phyloP scores from a whole-genome alignment of 345 rosid species.

The Syzygium grande region DNA sequence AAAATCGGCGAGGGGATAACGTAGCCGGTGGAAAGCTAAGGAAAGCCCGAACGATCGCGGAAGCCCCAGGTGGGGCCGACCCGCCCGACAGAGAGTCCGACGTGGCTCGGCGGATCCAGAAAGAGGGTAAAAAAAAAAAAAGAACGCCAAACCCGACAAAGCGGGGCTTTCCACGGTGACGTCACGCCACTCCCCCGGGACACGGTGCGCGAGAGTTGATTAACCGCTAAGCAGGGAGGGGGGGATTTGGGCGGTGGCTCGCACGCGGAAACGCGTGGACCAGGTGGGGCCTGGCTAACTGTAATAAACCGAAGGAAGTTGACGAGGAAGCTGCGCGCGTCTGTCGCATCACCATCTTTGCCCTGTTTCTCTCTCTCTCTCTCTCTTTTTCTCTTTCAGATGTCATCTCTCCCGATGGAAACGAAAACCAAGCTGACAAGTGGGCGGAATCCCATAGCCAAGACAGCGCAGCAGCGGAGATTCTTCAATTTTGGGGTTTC shows the following conservation, averaged over 20 bases:
- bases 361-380: neutral
- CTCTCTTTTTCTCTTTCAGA: neutral
- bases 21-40: neutral
- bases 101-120: neutral
- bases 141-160: neutral
- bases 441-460: neutral
- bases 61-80: neutral
- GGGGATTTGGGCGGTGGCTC: neutral
- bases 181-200: neutral
- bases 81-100: neutral
- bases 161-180: neutral
- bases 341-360: neutral
- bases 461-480: neutral
- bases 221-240: neutral
- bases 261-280: slow-evolving; percentile 2
- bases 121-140: too few relatives aligned
- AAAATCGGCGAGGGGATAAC: neutral
- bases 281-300: neutral
- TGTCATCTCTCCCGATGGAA: too few relatives aligned
- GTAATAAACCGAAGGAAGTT: neutral
- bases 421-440: neutral
- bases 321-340: neutral
- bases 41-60: neutral
- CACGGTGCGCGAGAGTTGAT: neutral
- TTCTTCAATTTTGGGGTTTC: neutral